Evolutionary conservation across 75 land plant species (phyloP).

Genomic region (Ceratopteris richardii): DNA sequence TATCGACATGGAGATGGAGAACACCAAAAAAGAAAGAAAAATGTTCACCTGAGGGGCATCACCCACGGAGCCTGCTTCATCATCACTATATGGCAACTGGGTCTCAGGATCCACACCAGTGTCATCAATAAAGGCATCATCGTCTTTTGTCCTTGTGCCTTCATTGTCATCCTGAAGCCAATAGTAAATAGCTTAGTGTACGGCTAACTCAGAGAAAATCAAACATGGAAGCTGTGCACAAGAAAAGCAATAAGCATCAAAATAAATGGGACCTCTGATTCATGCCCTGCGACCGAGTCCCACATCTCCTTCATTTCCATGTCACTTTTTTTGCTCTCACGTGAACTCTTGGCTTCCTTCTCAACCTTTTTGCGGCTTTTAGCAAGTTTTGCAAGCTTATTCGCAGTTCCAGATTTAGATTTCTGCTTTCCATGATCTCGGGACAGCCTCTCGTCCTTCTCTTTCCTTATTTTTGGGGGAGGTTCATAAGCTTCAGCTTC

Average conservation of each 20-base stretch:
- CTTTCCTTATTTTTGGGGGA: slow-evolving; percentile 21
- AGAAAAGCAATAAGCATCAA: too few relatives aligned
- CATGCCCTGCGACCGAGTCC: slow-evolving; percentile 71
- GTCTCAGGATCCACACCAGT: slow-evolving; percentile 82
- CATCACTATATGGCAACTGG: slow-evolving; percentile 58
- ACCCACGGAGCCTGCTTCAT: slow-evolving; percentile 50
- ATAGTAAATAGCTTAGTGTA: too few relatives aligned
- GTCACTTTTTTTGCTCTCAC: slow-evolving; percentile 30
- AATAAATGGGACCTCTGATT: slow-evolving; percentile 61
- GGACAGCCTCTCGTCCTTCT: slow-evolving; percentile 9
- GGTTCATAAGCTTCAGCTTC: slow-evolving; percentile 7
- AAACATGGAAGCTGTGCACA: too few relatives aligned
- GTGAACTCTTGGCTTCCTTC: not conserved
- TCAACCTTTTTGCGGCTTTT: slow-evolving; percentile 11
- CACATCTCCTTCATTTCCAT: slow-evolving; percentile 82
- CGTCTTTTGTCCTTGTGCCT: slow-evolving; percentile 57
- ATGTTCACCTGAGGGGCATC: slow-evolving; percentile 65
- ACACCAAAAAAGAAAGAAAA: not conserved
- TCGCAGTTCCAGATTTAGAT: slow-evolving; percentile 16
- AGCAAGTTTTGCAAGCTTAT: slow-evolving; percentile 7
- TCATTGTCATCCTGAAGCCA: slow-evolving; percentile 80
- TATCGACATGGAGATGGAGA: not conserved
- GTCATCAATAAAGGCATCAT: slow-evolving; percentile 93
- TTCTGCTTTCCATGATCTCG: slow-evolving; percentile 35
- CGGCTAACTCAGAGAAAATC: too few relatives aligned